phyloP scores from a whole-genome alignment of 1,284 basidiomycete species.

The Ustilago loliicola region DNA sequence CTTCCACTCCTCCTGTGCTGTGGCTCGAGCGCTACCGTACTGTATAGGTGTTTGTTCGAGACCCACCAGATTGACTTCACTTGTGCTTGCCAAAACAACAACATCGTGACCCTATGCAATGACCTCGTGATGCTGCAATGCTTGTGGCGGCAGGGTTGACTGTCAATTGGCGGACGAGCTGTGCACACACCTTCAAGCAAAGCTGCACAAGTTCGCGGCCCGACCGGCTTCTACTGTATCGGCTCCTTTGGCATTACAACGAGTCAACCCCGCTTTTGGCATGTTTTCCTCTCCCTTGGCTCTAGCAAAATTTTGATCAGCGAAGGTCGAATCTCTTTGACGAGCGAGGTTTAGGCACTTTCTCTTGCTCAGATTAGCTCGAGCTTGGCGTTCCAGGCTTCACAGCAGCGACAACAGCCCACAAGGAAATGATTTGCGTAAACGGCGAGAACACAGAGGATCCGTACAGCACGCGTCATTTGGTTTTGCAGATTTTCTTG shows the following conservation, averaged over 20 bases:
- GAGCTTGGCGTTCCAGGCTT: neutral
- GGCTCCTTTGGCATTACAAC: neutral
- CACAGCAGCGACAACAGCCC: neutral
- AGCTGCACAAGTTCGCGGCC: slow-evolving; percentile 31
- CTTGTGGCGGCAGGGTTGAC: neutral
- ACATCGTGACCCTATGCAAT: slow-evolving; percentile 1
- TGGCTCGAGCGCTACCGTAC: neutral
- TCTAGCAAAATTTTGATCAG: slow-evolving; percentile 7
- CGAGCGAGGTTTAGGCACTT: neutral
- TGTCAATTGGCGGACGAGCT: neutral
- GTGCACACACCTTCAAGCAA: neutral
- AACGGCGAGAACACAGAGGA: neutral
- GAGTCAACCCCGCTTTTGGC: slow-evolving; percentile 23
- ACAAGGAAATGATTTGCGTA: neutral
- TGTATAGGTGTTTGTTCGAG: neutral
- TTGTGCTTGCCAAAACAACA: neutral
- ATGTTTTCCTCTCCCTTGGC: neutral
- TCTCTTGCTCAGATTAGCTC: neutral
- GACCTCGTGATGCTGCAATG: slow-evolving; percentile 13
- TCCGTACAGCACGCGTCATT: too few species aligned
- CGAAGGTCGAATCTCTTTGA: neutral
- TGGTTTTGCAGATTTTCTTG: too few species aligned
- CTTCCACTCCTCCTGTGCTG: neutral
- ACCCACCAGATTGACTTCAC: neutral
- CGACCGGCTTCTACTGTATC: slow-evolving; percentile 28